Conservation (phyloP, 2,329 filamentous ascomycete genomes). For the Colletotrichum phormii region DNA sequence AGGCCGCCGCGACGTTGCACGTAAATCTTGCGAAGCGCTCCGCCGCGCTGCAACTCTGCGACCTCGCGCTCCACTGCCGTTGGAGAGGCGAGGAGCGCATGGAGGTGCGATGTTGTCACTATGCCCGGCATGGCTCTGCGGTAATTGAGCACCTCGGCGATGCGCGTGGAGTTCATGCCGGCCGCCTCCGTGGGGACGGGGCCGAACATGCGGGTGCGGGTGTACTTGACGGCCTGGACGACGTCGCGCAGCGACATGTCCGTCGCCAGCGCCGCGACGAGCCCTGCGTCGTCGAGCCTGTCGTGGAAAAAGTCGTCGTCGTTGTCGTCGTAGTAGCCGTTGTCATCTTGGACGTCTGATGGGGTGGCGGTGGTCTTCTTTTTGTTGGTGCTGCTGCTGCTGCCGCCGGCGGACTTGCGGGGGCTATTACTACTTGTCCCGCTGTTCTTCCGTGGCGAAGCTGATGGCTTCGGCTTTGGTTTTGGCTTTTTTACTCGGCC, state of each 20-base stretch:
- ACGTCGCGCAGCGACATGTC: conserved; percentile 71
- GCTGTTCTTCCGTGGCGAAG: conserved; percentile 42
- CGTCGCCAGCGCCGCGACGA: conserved; percentile 64
- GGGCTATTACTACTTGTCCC: conserved; percentile 11
- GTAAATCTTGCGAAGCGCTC: conserved; percentile 70
- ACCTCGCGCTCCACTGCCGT: conserved; percentile 76
- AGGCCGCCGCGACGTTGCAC: conserved; percentile 71
- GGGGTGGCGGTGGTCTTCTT: conserved; percentile 31
- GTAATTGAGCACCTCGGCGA: conserved; percentile 73
- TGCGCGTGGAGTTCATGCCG: conserved; percentile 73
- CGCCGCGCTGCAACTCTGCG: conserved; percentile 67
- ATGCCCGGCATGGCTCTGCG: conserved; percentile 70
- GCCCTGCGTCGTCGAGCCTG: conserved; percentile 70
- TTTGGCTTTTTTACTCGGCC: conserved; percentile 48
- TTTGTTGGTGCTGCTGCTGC: not conserved
- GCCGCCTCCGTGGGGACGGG: conserved; percentile 66
- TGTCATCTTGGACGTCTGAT: not conserved
- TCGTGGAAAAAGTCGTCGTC: conserved; percentile 49
- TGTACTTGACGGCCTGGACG: conserved; percentile 73
- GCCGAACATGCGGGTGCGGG: conserved; percentile 72
- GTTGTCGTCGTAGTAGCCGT: conserved; percentile 38
- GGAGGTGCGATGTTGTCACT: conserved; percentile 74
- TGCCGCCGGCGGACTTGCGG: not conserved
- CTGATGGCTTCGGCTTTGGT: conserved; percentile 37
- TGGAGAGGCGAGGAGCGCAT: conserved; percentile 67